These are phyloP conservation scores for Aegle marmelos DNA, from an alignment of 345 rosid species.

Conservation along the genomic window DNA sequence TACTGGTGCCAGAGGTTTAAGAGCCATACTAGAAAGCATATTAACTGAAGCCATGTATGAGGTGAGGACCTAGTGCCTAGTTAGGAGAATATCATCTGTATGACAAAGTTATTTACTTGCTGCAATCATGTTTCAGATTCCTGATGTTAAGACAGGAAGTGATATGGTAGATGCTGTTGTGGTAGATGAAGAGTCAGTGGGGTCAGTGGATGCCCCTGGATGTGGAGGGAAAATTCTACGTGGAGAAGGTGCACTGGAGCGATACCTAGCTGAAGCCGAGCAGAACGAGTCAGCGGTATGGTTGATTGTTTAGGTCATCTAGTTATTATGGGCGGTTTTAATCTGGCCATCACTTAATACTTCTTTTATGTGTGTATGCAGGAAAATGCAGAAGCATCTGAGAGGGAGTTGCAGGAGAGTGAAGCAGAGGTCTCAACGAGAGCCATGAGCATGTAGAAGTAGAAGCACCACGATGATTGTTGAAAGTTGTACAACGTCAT, in stretches of 20 bases:
- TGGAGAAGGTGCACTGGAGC: slow-evolving; percentile 77
- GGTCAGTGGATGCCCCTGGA: slow-evolving; percentile 51
- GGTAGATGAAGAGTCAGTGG: slow-evolving; percentile 76
- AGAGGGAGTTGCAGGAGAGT: slow-evolving; percentile 49
- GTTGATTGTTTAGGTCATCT: not conserved
- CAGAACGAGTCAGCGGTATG: slow-evolving; percentile 49
- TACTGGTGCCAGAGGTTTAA: slow-evolving; percentile 93
- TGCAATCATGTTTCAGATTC: slow-evolving; percentile 56
- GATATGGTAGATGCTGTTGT: slow-evolving; percentile 77
- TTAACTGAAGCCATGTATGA: slow-evolving; percentile 95
- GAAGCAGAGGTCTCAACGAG: slow-evolving; percentile 53
- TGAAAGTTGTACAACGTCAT: slow-evolving; percentile 10
- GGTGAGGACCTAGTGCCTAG: slow-evolving; percentile 34
- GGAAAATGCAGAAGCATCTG: slow-evolving; percentile 36
- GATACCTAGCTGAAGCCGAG: slow-evolving; percentile 43
- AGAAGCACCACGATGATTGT: not conserved
- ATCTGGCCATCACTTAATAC: not conserved
- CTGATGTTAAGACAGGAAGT: slow-evolving; percentile 61
- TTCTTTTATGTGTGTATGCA: slow-evolving; percentile 17
- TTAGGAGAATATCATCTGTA: not conserved
- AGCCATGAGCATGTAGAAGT: slow-evolving; percentile 69
- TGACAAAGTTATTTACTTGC: not conserved
- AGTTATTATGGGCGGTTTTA: not conserved
- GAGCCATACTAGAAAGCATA: slow-evolving; percentile 85
- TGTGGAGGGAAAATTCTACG: slow-evolving; percentile 70